Evolutionary conservation across 805 yeast species (phyloP).

Genomic region (Yarrowia sp.): DNA sequence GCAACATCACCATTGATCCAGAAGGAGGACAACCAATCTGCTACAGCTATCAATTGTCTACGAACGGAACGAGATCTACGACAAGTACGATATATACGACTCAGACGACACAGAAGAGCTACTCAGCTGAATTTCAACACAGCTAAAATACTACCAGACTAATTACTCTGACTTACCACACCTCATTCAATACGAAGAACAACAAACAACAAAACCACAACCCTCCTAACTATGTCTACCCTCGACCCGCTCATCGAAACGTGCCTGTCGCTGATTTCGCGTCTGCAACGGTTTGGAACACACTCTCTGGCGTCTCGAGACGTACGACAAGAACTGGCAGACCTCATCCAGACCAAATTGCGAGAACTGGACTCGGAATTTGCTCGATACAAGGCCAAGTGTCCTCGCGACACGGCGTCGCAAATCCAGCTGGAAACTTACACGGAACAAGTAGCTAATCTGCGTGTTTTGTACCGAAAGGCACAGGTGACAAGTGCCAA

Average conservation of each 20-base stretch:
- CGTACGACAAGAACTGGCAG: constrained; percentile 14
- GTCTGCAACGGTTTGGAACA: constrained; percentile 15
- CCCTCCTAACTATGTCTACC: background rate
- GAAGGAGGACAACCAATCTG: too few relatives aligned
- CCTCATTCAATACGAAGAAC: background rate
- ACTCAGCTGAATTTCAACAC: too few relatives aligned
- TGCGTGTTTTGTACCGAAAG: constrained; percentile 3
- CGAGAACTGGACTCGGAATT: constrained; percentile 16
- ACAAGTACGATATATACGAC: too few relatives aligned
- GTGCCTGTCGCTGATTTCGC: constrained; percentile 5
- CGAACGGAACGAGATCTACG: too few relatives aligned
- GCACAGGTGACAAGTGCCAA: constrained; percentile 7
- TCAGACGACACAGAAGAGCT: too few relatives aligned
- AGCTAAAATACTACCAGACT: too few relatives aligned
- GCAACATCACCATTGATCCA: constrained; percentile 11
- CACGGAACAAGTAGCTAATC: background rate
- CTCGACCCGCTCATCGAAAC: background rate
- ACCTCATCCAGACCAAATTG: constrained; percentile 10
- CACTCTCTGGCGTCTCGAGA: constrained; percentile 1
- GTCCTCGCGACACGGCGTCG: background rate
- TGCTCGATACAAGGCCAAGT: background rate
- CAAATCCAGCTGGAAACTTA: background rate
- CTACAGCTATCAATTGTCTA: too few relatives aligned
- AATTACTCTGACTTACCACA: background rate
- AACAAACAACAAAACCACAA: too few relatives aligned